Evolutionary conservation across 2,329 filamentous ascomycete species (phyloP), one percentile per base, ranked within the genome.

Genomic region (Epichloe glyceriae): DNA sequence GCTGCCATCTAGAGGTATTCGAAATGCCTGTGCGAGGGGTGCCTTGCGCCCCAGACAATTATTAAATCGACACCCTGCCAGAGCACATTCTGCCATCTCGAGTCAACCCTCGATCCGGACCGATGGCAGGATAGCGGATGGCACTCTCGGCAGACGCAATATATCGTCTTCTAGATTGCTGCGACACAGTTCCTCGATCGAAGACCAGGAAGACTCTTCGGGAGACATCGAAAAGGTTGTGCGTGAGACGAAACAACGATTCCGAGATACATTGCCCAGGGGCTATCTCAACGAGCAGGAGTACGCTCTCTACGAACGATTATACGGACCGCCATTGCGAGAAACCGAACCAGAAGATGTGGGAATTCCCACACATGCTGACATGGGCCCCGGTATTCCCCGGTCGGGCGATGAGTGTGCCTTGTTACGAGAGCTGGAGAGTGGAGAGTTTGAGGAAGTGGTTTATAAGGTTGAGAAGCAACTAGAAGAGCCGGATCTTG

Each of bases 321-420:
- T 95, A 15, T 96, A 93, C 64, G 91, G 90, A 1, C 73, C 82
- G 35, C 88, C 89, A 2, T 63, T 86, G 54, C 74, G 82, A 41
- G 74, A 78, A 49, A 83, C 79, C 2, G 65, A 61, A 7, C 73
- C 77, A 1, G 80, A 83, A 52, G 79, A 85, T 64, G 73, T 80
- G 4, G 80, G 68, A 26, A 75, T 70, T 53, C 67, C 71, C 54
- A 69, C 52, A 47, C 65, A 62, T 58, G 68, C 62, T 26, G 66
- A 70, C 41, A 67, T 70, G 64, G 61, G 58, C 2, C 42, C 56
- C 2, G 54, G 55, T 17, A 6, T 51, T 6, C 34, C 56, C 19
- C 57, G 55, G 14, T 52, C 57, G 6, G 54, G 55, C 8, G 48
- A 68, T 67, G 57, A 73, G 71, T 58, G 64, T 2, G 62, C 73